These are phyloP conservation scores for Xylaria sp. DNA, from an alignment of 2,329 filamentous ascomycete genomes.

Conservation along the genomic window DNA sequence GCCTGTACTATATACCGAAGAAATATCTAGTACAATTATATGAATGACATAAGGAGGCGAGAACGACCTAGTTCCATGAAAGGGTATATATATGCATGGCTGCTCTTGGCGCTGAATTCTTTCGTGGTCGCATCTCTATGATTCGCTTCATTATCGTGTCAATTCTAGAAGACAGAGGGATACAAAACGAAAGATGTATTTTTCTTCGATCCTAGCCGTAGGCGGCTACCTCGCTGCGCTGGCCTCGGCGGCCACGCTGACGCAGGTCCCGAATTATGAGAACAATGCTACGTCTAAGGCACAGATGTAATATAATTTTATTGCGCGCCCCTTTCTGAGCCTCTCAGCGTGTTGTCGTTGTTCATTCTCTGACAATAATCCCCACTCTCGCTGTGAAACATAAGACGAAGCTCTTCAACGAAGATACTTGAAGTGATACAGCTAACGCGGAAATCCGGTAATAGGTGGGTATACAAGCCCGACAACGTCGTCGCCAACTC, in stretches of 20 bases:
- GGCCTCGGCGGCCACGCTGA: slow-evolving; percentile 48
- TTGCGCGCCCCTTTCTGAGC: not conserved
- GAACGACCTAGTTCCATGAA: no score
- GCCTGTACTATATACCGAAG: not conserved
- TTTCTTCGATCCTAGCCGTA: slow-evolving; percentile 38
- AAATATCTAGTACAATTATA: not conserved
- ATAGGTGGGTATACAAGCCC: slow-evolving; percentile 51
- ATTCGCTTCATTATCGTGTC: not conserved
- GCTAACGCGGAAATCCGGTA: slow-evolving; percentile 14
- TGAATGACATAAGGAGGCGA: no score
- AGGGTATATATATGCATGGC: slow-evolving; percentile 13
- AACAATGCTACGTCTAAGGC: slow-evolving; percentile 53
- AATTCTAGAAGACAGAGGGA: not conserved
- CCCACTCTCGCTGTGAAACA: not conserved
- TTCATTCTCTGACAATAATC: not conserved
- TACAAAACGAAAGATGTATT: slow-evolving; percentile 35
- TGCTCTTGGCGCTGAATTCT: not conserved
- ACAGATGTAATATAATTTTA: slow-evolving; percentile 47
- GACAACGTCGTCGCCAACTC: slow-evolving; percentile 52
- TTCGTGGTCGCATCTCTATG: not conserved
- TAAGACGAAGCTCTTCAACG: not conserved
- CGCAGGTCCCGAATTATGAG: slow-evolving; percentile 51
- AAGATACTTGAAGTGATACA: not conserved
- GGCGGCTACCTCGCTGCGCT: slow-evolving; percentile 41
- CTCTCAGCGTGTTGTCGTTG: not conserved